phyloP scores from a whole-genome alignment of 2,329 filamentous ascomycete genomes.

The Arthrobotrys pseudoclavata region DNA sequence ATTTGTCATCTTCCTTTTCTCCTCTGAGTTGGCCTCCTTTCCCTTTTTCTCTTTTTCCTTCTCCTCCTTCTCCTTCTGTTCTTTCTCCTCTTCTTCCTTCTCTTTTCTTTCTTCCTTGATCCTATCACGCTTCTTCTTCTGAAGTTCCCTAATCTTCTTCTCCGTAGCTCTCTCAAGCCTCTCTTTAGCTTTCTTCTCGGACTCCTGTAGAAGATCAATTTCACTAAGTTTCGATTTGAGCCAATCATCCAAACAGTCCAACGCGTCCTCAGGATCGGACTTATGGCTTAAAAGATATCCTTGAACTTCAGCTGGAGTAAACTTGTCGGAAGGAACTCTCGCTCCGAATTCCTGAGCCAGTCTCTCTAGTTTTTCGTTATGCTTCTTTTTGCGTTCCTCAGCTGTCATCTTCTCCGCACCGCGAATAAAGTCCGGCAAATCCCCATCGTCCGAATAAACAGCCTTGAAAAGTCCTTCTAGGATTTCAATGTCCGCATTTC shows the following conservation, averaged over 20 bases:
- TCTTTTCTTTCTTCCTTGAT: constrained; percentile 69
- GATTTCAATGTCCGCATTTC: constrained; percentile 71
- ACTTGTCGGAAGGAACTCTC: constrained; percentile 71
- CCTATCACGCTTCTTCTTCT: constrained; percentile 65
- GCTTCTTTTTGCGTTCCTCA: constrained; percentile 65
- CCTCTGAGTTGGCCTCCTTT: constrained; percentile 67
- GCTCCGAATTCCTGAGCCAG: constrained; percentile 70
- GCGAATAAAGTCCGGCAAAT: constrained; percentile 62
- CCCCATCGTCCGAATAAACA: constrained; percentile 69
- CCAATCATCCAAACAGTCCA: constrained; percentile 70
- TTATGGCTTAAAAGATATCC: constrained; percentile 73
- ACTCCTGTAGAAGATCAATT: constrained; percentile 75
- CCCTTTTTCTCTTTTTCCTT: constrained; percentile 65
- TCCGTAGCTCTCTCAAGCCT: constrained; percentile 69
- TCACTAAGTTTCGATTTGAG: constrained; percentile 69
- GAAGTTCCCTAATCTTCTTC: constrained; percentile 65
- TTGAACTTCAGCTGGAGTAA: constrained; percentile 75
- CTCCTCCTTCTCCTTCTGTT: constrained; percentile 67
- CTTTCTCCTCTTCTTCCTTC: constrained; percentile 67
- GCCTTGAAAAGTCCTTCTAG: constrained; percentile 72
- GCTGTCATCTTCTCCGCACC: constrained; percentile 63
- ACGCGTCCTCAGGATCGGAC: constrained; percentile 69
- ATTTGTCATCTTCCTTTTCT: constrained; percentile 64
- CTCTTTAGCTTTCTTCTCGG: constrained; percentile 77
- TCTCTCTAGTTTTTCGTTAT: constrained; percentile 66